These are phyloP conservation scores for Eragrostis tef DNA, from an alignment of 202 grass and related monocot species.

Conservation along the genomic window DNA sequence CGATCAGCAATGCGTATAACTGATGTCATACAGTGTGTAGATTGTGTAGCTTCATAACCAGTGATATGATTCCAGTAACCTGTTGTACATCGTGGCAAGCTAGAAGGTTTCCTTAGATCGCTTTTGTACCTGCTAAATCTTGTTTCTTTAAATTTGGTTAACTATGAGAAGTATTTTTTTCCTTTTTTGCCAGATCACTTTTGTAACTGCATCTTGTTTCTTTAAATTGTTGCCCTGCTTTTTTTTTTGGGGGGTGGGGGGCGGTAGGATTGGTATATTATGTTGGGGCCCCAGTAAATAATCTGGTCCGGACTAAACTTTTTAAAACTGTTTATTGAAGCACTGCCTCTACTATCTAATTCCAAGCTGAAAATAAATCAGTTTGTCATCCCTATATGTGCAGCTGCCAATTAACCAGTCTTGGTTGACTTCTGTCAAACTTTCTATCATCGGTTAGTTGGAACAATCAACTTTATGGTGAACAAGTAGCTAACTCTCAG, in stretches of 20 bases:
- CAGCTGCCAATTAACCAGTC: neutral
- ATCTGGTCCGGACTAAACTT: neutral
- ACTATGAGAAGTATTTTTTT: neutral
- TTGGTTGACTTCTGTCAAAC: neutral
- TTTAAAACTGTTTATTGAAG: neutral
- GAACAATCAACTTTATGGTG: neutral
- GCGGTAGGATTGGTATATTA: neutral
- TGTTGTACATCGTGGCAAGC: neutral
- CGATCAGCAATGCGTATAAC: neutral
- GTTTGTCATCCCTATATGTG: neutral
- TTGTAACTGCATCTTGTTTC: neutral
- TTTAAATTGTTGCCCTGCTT: neutral
- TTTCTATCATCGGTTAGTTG: neutral
- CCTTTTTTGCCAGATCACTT: neutral
- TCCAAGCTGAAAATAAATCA: neutral
- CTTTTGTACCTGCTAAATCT: too few relatives aligned
- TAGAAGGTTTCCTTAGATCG: conserved; percentile 1
- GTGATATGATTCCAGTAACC: conserved; percentile 12
- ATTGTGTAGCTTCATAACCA: conserved; percentile 1
- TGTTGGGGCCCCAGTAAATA: neutral
- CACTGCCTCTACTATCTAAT: neutral
- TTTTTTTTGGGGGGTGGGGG: too few relatives aligned
- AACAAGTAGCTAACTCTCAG: neutral
- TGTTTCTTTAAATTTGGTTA: too few relatives aligned
- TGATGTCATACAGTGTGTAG: neutral